These are phyloP conservation scores for Bondarzewia mesenterica DNA, from an alignment of 1,284 basidiomycete genomes.

Conservation along the genomic window DNA sequence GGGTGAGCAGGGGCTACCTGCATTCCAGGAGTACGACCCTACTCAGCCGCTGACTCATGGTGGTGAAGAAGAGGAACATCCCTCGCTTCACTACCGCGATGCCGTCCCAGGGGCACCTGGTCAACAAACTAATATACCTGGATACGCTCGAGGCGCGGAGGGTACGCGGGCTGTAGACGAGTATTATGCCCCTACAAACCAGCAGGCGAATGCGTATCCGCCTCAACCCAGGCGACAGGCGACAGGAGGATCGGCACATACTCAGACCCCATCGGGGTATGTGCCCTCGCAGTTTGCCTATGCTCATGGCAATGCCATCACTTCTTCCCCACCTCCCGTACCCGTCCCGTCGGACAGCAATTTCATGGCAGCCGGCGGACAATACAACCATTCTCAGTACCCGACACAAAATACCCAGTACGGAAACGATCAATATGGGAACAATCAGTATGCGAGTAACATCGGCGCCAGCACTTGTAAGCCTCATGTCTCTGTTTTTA, in stretches of 20 bases:
- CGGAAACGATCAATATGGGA: conserved; percentile 31
- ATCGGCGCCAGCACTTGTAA: conserved; percentile 30
- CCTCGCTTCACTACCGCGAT: conserved; percentile 24
- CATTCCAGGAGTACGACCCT: conserved; percentile 58
- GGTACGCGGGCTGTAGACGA: conserved; percentile 69
- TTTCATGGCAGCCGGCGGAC: conserved; percentile 8
- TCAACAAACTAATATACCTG: conserved; percentile 29
- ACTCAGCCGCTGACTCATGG: conserved; percentile 52
- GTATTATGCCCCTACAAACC: conserved; percentile 39
- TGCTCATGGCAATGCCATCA: neutral
- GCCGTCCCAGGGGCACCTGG: neutral
- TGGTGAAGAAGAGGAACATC: conserved; percentile 45
- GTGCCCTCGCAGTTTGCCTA: conserved; percentile 30
- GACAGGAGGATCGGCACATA: conserved; percentile 26
- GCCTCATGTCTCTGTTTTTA: conserved; percentile 15
- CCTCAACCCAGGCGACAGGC: conserved; percentile 32
- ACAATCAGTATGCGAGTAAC: neutral
- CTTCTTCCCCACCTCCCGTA: conserved; percentile 5
- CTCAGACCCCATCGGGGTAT: conserved; percentile 30
- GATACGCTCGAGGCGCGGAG: conserved; percentile 53
- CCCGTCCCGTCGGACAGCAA: conserved; percentile 3
- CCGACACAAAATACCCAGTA: conserved; percentile 13
- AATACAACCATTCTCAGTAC: conserved; percentile 14
- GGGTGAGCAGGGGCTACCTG: conserved; percentile 63
- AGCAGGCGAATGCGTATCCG: conserved; percentile 32